Evolutionary conservation across 2,329 filamentous ascomycete genomes (phyloP), one percentile per base, ranked within the genome.

Genomic region (Hortaea sp.): DNA sequence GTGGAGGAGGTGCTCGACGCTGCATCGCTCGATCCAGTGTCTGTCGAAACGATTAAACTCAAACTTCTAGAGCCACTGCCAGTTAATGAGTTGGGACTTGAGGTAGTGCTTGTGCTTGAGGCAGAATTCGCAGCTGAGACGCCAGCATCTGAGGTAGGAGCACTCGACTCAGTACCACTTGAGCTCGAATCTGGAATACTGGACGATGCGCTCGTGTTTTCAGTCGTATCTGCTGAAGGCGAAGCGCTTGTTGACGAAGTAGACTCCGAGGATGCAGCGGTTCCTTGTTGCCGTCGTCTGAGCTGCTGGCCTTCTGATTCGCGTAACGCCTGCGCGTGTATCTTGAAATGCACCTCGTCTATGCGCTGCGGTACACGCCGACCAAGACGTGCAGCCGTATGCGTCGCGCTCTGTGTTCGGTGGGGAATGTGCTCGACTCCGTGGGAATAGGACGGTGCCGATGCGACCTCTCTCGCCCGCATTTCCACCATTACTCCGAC

Each of bases 281-380:
- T 57, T 13, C 52, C 57, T 46, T 58, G 55, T 44, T 54, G 57
- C 9, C 54, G 52, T 7, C 49, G 35, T 20, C 55, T 29, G 29
- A 55, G 46, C 13, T 49, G 41, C 42, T 55, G 41, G 12, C 12
- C 34, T 9, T 53, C 49, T 27, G 49, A 45, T 12, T 35, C 34
- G 3, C 20, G 20, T 20, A 52, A 29, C n/a, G 44, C 43, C 29
- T 46, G 46, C 12, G 47, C 44, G 7, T 50, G 50, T 35, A 56
- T 52, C 30, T 54, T 41, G 13, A 55, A 35, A 34, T 54, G 53
- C 9, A 55, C 34, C 39, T 55, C 56, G 43, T 54, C 53, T 2
- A 58, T 50, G 28, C 35, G 50, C 27, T 53, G 51, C 35, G 49
- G 57, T 12, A 49, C 44, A 20, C 44, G 39, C 13, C 47, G 46